Evolutionary conservation across 2,329 filamentous ascomycete genomes (phyloP).

Genomic region (Aulographum hederae): DNA sequence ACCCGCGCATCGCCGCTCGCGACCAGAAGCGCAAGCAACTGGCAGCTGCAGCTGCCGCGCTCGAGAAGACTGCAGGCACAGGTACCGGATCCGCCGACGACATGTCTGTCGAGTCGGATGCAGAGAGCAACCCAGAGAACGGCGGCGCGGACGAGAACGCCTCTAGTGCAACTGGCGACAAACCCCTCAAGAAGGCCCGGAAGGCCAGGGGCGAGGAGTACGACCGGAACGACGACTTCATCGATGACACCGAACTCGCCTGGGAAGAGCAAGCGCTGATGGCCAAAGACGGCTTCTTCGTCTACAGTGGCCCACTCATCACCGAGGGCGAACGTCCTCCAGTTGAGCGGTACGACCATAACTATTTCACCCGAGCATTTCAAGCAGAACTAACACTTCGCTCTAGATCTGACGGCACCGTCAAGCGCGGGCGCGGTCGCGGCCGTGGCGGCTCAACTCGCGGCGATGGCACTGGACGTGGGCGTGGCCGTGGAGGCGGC

Average conservation of each 20-base stretch:
- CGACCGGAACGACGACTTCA: conserved; percentile 49
- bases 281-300: conserved; percentile 92
- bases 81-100: conserved; percentile 49
- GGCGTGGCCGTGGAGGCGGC: conserved; percentile 22
- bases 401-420: conserved; percentile 41
- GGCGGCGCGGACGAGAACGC: conserved; percentile 8
- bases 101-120: conserved; percentile 62
- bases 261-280: conserved; percentile 94
- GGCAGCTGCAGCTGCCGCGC: conserved; percentile 67
- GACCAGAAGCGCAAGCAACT: conserved; percentile 76
- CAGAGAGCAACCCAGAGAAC: conserved; percentile 22
- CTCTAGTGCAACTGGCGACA: conserved; percentile 19
- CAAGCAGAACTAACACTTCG: too few species aligned
- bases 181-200: conserved; percentile 48
- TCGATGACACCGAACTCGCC: conserved; percentile 81
- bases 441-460: conserved; percentile 28
- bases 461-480: conserved; percentile 20
- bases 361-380: conserved; percentile 2
- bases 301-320: conserved; percentile 83
- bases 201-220: conserved; percentile 56
- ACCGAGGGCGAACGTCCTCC: conserved; percentile 66
- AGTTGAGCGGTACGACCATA: conserved; percentile 36
- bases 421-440: conserved; percentile 45
- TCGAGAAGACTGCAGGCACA: conserved; percentile 54
- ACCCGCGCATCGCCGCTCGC: conserved; percentile 78